Percentiles rank a stretch among this genome's conserved stretches.
Evolutionary conservation across 2,329 filamentous ascomycete genomes (phyloP).

Genomic region (Aspergillus flavus): DNA sequence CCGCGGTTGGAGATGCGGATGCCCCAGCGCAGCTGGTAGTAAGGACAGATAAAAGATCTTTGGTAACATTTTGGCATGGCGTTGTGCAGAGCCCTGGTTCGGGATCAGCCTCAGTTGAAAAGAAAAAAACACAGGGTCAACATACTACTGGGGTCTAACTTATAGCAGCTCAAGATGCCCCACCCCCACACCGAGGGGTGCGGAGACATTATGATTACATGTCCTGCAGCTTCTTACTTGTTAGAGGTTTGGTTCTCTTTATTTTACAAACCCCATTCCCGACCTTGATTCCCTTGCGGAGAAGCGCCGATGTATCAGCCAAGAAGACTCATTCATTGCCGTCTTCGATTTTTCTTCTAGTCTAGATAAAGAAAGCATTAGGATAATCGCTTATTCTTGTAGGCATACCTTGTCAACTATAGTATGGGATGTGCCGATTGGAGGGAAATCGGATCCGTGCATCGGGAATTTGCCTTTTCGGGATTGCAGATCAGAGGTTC

Average conservation of each 20-base stretch:
- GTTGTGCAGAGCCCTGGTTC: not conserved
- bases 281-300: not conserved
- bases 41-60: not conserved
- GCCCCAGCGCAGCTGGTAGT: not conserved
- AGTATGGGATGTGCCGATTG: not conserved
- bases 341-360: not conserved
- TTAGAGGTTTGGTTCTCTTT: too few relatives aligned
- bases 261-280: too few relatives aligned
- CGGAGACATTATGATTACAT: not conserved
- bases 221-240: not conserved
- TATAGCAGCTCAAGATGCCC: not conserved
- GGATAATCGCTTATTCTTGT: too few relatives aligned
- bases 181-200: not conserved
- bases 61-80: not conserved
- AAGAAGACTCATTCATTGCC: not conserved
- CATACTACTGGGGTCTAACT: not conserved
- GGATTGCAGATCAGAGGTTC: not conserved
- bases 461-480: slow-evolving; percentile 6
- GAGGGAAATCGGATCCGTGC: not conserved
- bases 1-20: slow-evolving; percentile 8
- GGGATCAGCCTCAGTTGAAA: not conserved
- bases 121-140: not conserved
- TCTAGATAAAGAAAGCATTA: too few relatives aligned
- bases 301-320: not conserved
- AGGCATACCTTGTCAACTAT: not conserved